Evolutionary conservation across 768 basidiomycete species (phyloP).

Genomic region (Lanmaoa rubissima): DNA sequence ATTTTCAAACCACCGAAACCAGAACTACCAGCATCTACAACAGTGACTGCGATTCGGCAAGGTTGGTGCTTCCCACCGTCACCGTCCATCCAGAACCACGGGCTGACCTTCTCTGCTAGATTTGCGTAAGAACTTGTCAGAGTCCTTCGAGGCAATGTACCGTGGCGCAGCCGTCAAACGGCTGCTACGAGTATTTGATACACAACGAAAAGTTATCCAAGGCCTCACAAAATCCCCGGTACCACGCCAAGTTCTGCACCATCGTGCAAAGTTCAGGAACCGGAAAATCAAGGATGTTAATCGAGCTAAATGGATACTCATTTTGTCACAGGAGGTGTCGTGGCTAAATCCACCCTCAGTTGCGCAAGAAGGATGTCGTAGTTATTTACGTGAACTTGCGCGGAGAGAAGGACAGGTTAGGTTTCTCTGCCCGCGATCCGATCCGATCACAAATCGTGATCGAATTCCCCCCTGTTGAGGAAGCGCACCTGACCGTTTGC

Average conservation of each 20-base stretch:
- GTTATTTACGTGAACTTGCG: neutral
- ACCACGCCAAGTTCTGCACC: slow-evolving; percentile 8
- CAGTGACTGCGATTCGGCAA: too few species aligned
- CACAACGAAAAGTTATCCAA: neutral
- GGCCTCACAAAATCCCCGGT: neutral
- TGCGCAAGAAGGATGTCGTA: neutral
- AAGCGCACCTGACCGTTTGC: slow-evolving; percentile 4
- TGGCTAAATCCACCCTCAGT: neutral
- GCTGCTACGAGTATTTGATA: slow-evolving; percentile 6
- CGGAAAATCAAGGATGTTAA: slow-evolving; percentile 3
- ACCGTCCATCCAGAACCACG: too few species aligned
- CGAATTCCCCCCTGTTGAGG: neutral
- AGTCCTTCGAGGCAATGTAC: neutral
- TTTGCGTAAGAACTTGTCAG: neutral
- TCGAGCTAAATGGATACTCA: neutral
- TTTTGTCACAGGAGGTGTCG: neutral
- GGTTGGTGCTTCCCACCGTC: too few species aligned
- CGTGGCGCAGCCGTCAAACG: neutral
- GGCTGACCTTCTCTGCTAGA: neutral
- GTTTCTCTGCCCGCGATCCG: too few species aligned
- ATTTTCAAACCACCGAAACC: neutral
- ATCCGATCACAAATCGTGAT: slow-evolving; percentile 7
- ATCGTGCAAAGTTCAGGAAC: slow-evolving; percentile 8
- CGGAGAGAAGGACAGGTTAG: neutral
- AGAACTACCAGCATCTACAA: too few species aligned